These are phyloP conservation scores for Helianthus tuberosus DNA, from an alignment of 129 eudicot species.

Conservation along the genomic window DNA sequence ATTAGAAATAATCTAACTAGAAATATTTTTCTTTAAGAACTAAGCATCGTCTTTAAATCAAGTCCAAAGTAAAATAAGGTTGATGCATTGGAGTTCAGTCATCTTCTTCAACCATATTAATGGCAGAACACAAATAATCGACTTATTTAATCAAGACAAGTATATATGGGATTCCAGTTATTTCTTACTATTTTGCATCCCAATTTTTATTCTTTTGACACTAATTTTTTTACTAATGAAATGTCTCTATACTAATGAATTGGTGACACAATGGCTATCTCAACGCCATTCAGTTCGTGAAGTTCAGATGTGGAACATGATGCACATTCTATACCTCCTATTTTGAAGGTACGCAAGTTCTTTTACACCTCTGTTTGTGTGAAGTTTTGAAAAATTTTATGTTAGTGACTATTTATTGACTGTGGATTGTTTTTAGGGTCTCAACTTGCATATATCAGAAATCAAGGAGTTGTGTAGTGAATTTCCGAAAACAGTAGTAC, in stretches of 20 bases:
- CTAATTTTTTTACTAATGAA: not conserved
- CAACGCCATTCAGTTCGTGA: no score
- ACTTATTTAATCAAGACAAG: slow-evolving; percentile 95
- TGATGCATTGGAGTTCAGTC: slow-evolving; percentile 97
- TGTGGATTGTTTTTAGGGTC: no score
- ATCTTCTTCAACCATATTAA: slow-evolving; percentile 98
- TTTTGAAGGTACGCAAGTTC: no score
- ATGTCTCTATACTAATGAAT: not conserved
- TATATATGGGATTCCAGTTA: slow-evolving; percentile 32
- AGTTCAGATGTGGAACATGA: no score
- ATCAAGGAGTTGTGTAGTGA: no score
- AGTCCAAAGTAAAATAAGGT: slow-evolving; percentile 91
- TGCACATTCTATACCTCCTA: no score
- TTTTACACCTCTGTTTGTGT: no score
- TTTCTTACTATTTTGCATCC: not conserved
- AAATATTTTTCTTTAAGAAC: slow-evolving; percentile 44
- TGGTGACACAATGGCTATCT: no score
- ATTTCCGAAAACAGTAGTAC: no score
- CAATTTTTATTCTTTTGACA: not conserved
- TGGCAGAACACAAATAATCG: slow-evolving; percentile 91
- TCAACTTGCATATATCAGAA: no score
- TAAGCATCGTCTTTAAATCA: slow-evolving; percentile 84
- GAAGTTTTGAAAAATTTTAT: no score
- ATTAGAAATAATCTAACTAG: not conserved
- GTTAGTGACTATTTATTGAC: no score